These are phyloP conservation scores for Agrocybe praecox DNA, from an alignment of 768 basidiomycete genomes.

Conservation along the genomic window DNA sequence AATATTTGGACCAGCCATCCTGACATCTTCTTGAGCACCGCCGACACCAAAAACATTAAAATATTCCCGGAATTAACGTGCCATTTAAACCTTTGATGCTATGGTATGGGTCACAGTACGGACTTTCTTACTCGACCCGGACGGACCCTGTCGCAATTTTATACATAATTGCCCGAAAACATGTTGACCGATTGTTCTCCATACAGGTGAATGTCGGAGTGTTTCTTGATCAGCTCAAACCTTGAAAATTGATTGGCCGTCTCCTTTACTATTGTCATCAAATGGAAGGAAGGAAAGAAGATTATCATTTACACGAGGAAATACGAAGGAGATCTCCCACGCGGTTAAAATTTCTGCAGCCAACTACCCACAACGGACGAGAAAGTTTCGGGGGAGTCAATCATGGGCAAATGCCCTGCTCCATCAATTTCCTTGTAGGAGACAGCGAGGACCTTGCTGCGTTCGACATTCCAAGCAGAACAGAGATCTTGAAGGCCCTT, in stretches of 20 bases:
- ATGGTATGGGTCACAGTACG: too few species aligned
- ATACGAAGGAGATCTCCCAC: not conserved
- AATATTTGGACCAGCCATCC: not conserved
- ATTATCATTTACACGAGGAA: not conserved
- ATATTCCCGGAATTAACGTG: too few species aligned
- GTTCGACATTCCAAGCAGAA: conserved; percentile 33
- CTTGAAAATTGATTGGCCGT: too few species aligned
- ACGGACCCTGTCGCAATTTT: too few species aligned
- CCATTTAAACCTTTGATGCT: too few species aligned
- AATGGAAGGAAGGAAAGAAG: not conserved
- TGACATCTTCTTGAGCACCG: too few species aligned
- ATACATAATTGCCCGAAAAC: too few species aligned
- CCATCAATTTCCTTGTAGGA: conserved; percentile 35
- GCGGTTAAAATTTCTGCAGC: not conserved
- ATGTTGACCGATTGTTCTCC: too few species aligned
- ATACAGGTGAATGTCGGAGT: too few species aligned
- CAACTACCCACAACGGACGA: conserved; percentile 30
- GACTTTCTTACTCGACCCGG: too few species aligned
- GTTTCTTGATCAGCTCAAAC: too few species aligned
- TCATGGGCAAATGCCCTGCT: conserved; percentile 55
- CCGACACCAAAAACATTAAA: too few species aligned
- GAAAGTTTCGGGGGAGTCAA: conserved; percentile 47
- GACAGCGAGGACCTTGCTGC: conserved; percentile 15
- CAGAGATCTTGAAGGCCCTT: conserved; percentile 35
- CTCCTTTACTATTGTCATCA: not conserved